Conservation (phyloP, 331 rosid genomes). For the Acacia pycnantha region DNA sequence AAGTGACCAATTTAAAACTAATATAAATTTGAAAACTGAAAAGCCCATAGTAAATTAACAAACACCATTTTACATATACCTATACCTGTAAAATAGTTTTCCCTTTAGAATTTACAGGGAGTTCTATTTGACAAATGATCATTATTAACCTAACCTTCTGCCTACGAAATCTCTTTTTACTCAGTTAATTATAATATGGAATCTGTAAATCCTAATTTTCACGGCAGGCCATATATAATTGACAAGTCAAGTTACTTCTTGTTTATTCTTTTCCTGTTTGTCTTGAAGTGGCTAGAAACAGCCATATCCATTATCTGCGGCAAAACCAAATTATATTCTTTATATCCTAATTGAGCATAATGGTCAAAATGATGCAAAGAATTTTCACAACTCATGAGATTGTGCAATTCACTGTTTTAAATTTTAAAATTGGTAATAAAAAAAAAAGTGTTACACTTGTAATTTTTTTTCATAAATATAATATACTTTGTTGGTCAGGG, state of each 20-base stretch:
- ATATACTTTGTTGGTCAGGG: neutral
- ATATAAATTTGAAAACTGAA: neutral
- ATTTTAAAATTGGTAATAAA: neutral
- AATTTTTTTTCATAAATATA: neutral
- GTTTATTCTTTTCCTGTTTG: neutral
- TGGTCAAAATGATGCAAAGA: neutral
- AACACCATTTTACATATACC: too few species aligned
- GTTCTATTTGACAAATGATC: neutral
- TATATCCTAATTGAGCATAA: neutral
- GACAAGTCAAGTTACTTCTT: neutral
- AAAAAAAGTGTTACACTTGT: neutral
- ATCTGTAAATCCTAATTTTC: neutral
- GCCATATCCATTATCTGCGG: neutral
- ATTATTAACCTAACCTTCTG: neutral
- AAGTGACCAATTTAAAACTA: too few species aligned
- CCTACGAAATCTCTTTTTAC: neutral
- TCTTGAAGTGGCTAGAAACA: neutral
- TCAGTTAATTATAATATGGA: neutral
- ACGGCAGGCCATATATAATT: neutral
- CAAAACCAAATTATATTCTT: neutral
- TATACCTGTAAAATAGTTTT: too few species aligned
- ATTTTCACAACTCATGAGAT: neutral
- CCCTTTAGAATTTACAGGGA: too few species aligned
- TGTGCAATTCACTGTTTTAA: neutral
- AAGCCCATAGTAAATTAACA: too few species aligned